Evolutionary conservation across 1,139 yeast genomes (phyloP).

Genomic region (Kurtzmaniella quercitrusa): DNA sequence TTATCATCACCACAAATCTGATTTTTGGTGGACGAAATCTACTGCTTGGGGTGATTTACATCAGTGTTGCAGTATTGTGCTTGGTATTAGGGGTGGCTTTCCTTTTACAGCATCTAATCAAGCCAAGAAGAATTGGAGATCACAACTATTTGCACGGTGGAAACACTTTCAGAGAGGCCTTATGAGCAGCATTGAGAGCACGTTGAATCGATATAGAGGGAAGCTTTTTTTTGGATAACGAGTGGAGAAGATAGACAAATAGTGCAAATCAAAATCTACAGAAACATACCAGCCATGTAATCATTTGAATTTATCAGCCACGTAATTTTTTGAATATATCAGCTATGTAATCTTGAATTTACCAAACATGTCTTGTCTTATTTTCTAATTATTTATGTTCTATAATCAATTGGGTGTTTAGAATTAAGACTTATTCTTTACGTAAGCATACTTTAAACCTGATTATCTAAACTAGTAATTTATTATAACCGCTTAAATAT

Average conservation of each 20-base stretch:
- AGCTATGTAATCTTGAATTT: too few relatives aligned
- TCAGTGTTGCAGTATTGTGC: slow-evolving; percentile 57
- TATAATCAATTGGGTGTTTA: neutral
- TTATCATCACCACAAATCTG: slow-evolving; percentile 63
- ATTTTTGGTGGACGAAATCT: slow-evolving; percentile 69
- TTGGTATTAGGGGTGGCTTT: slow-evolving; percentile 45
- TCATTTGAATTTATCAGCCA: too few relatives aligned
- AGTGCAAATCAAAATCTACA: too few relatives aligned
- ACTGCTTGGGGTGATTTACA: slow-evolving; percentile 61
- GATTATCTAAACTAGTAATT: too few relatives aligned
- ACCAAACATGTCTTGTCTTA: too few relatives aligned
- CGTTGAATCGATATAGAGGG: too few relatives aligned
- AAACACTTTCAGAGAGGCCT: slow-evolving; percentile 5
- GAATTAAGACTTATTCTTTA: neutral
- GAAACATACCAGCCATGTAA: too few relatives aligned
- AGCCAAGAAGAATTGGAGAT: slow-evolving; percentile 44
- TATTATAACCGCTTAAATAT: too few relatives aligned
- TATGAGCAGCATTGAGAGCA: slow-evolving; percentile 1
- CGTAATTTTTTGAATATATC: too few relatives aligned
- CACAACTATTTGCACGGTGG: slow-evolving; percentile 35
- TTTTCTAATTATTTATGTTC: too few relatives aligned
- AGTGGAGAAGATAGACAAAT: neutral
- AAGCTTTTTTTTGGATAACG: too few relatives aligned
- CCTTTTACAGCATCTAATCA: slow-evolving; percentile 43
- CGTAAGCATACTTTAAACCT: neutral